These are phyloP conservation scores for Pseudoscleropodium purum DNA, from an alignment of 225 moss, liverwort and hornwort species.

Conservation along the genomic window DNA sequence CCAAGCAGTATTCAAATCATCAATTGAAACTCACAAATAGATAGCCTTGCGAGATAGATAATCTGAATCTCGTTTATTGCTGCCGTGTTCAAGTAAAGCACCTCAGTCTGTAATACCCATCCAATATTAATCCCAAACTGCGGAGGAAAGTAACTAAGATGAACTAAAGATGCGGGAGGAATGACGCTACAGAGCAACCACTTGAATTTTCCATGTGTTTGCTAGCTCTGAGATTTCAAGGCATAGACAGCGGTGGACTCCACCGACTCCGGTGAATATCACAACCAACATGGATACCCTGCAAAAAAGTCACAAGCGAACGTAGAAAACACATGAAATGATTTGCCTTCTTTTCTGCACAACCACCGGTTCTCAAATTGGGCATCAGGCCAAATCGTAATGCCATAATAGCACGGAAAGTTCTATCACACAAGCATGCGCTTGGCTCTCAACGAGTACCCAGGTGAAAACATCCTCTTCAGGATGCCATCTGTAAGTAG, in stretches of 20 bases:
- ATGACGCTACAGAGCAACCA: neutral
- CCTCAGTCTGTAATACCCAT: neutral
- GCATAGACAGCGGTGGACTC: neutral
- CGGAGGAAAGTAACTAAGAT: neutral
- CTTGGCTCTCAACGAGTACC: slow-evolving; percentile 6
- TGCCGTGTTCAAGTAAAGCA: neutral
- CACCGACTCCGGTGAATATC: neutral
- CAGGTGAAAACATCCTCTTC: neutral
- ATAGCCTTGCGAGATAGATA: neutral
- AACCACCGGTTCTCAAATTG: neutral
- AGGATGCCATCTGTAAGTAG: neutral
- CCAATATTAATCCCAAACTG: neutral
- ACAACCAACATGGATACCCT: neutral
- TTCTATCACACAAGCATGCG: slow-evolving; percentile 24
- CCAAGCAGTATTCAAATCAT: neutral
- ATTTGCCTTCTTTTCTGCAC: neutral
- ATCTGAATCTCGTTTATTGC: neutral
- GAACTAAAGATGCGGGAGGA: neutral
- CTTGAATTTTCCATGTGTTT: neutral
- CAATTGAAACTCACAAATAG: neutral
- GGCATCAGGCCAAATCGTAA: neutral
- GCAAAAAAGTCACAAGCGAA: neutral
- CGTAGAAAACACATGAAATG: neutral
- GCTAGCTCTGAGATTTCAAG: neutral
- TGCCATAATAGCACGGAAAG: neutral